Conservation (phyloP, 192 early-diverging fungal genomes). For the Radiomyces spectabilis region DNA sequence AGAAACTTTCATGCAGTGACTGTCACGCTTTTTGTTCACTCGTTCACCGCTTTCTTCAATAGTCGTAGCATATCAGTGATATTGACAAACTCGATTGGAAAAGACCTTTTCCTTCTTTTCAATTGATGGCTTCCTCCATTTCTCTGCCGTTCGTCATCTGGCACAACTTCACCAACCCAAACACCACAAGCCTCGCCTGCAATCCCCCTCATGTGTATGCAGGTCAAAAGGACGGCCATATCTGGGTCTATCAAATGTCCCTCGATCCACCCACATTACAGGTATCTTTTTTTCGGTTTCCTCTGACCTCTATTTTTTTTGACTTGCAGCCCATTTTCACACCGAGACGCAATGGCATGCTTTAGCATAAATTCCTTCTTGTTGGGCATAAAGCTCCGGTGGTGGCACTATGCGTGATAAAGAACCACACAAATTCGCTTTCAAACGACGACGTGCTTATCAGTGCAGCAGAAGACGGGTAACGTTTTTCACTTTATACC, state of each 20-base stretch:
- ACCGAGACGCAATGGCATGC: background rate
- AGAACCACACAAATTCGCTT: constrained; percentile 32
- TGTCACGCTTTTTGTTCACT: too few species aligned
- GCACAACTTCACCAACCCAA: constrained; percentile 26
- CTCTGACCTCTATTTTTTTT: background rate
- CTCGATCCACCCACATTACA: constrained; percentile 1
- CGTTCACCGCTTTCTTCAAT: too few species aligned
- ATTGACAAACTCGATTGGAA: too few species aligned
- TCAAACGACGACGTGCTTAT: constrained; percentile 40
- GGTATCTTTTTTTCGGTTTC: background rate
- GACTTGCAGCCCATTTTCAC: too few species aligned
- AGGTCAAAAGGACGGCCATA: constrained; percentile 45
- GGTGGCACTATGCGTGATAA: constrained; percentile 32
- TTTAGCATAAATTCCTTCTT: constrained; percentile 31
- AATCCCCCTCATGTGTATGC: constrained; percentile 33
- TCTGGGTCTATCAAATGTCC: constrained; percentile 46
- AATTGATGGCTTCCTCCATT: constrained; percentile 39
- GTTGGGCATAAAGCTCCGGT: constrained; percentile 43
- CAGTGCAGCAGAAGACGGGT: constrained; percentile 52
- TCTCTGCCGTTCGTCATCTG: constrained; percentile 42
- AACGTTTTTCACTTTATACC: constrained; percentile 6
- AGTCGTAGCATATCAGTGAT: too few species aligned
- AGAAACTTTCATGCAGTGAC: too few species aligned
- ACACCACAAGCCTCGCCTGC: constrained; percentile 29
- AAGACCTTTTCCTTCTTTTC: background rate